Evolutionary conservation across 306 rosid species (phyloP).

Genomic region (Dalbergia oliveri): DNA sequence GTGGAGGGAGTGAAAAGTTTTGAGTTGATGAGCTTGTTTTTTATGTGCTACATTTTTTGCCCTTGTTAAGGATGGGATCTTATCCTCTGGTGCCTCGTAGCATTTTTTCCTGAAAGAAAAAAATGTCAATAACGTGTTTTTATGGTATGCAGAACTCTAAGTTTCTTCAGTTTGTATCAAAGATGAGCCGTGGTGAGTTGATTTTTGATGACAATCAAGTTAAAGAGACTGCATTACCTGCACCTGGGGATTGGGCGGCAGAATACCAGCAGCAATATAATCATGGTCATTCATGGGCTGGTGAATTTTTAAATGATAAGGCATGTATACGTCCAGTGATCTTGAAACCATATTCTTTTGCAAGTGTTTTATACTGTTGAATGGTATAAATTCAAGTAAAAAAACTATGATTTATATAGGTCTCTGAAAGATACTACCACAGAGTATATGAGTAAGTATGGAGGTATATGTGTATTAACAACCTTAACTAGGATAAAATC

Average conservation of each 20-base stretch:
- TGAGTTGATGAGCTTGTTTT: constrained; percentile 22
- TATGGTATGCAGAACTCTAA: constrained; percentile 81
- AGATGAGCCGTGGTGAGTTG: constrained; percentile 98
- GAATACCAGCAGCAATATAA: constrained; percentile 81
- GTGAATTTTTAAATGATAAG: constrained; percentile 73
- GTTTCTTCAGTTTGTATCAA: constrained; percentile 95
- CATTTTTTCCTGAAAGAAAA: background rate
- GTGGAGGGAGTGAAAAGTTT: background rate
- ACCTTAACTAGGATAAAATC: no score
- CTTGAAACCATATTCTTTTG: constrained; percentile 37
- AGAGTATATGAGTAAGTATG: no score
- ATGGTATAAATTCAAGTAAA: constrained; percentile 17
- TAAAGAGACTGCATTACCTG: constrained; percentile 65
- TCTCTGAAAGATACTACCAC: no score
- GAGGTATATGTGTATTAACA: no score
- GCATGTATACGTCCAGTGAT: constrained; percentile 44
- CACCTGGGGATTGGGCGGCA: constrained; percentile 89
- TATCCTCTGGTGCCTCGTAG: constrained; percentile 1
- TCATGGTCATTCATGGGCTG: constrained; percentile 76
- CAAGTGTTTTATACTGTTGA: constrained; percentile 25
- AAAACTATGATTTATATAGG: background rate
- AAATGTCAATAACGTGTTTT: constrained; percentile 25
- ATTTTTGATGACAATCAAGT: constrained; percentile 92
- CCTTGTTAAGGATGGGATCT: constrained; percentile 10
- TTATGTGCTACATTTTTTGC: background rate